Conservation (phyloP, 2,329 filamentous ascomycete genomes). For the Apiospora kogelbergensis region DNA sequence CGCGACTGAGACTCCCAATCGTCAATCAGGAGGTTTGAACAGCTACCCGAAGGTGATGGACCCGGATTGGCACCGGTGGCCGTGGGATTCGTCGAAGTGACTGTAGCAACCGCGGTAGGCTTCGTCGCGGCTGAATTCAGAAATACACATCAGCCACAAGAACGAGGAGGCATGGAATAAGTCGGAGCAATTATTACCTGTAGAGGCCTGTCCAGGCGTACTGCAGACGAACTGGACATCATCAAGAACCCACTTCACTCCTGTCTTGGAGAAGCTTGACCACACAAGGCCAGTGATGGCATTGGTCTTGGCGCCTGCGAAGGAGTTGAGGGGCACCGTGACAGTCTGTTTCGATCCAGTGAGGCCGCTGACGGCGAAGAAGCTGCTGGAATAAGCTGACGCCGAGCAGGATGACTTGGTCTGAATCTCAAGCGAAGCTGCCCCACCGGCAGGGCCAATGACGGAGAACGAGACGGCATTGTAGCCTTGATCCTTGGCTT, state of each 20-base stretch:
- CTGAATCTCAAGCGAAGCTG: constrained; percentile 46
- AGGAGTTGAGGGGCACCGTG: constrained; percentile 49
- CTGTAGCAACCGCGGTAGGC: constrained; percentile 10
- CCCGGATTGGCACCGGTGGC: constrained; percentile 11
- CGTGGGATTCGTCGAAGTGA: constrained; percentile 12
- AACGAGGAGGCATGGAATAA: background rate
- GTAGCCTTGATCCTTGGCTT: constrained; percentile 45
- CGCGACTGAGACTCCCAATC: constrained; percentile 64
- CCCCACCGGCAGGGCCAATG: constrained; percentile 42
- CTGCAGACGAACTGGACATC: constrained; percentile 46
- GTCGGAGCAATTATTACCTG: background rate
- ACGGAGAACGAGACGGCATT: constrained; percentile 46
- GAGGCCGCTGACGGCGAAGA: constrained; percentile 42
- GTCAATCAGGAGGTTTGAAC: constrained; percentile 45
- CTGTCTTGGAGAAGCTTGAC: constrained; percentile 30
- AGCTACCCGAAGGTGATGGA: constrained; percentile 1
- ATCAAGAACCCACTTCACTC: constrained; percentile 49
- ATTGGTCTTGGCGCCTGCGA: constrained; percentile 48
- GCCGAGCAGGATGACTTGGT: constrained; percentile 44
- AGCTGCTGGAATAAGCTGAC: constrained; percentile 42
- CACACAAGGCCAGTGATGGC: constrained; percentile 45
- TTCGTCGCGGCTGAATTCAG: background rate
- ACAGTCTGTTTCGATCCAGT: constrained; percentile 50
- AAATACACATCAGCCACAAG: background rate
- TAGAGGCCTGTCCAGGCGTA: constrained; percentile 18